Evolutionary conservation across 2,329 filamentous ascomycete species (phyloP).

Genomic region (Boeremia lycopersici): DNA sequence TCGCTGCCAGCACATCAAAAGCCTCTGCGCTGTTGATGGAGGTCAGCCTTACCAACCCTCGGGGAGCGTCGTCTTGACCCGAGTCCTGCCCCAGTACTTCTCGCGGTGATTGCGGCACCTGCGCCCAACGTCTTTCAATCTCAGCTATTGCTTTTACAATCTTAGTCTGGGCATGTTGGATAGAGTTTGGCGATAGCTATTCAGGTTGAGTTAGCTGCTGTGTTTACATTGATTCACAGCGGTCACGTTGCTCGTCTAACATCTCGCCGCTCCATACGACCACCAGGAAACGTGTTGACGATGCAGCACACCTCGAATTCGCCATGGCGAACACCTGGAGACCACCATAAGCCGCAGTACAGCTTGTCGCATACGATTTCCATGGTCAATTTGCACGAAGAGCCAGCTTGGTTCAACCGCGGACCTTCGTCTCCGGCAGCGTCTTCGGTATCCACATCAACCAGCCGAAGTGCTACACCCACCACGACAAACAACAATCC

Average conservation of each 20-base stretch:
- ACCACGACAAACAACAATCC: slow-evolving; percentile 47
- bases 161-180: slow-evolving; percentile 33
- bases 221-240: slow-evolving; percentile 19
- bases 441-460: slow-evolving; percentile 49
- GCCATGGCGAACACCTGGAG: slow-evolving; percentile 42
- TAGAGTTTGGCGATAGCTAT: slow-evolving; percentile 28
- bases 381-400: slow-evolving; percentile 50
- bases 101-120: slow-evolving; percentile 39
- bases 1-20: slow-evolving; percentile 50
- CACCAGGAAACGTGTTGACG: slow-evolving; percentile 18
- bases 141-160: slow-evolving; percentile 32
- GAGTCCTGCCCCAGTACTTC: slow-evolving; percentile 39
- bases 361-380: slow-evolving; percentile 48
- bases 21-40: slow-evolving; percentile 37
- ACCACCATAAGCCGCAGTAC: slow-evolving; percentile 43
- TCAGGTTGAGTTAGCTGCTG: slow-evolving; percentile 26
- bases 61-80: slow-evolving; percentile 24
- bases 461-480: slow-evolving; percentile 46
- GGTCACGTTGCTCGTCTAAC: slow-evolving; percentile 20
- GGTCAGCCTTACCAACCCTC: slow-evolving; percentile 30
- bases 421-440: slow-evolving; percentile 45
- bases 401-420: slow-evolving; percentile 44
- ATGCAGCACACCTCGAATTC: slow-evolving; percentile 47
- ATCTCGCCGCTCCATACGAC: not conserved
- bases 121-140: slow-evolving; percentile 34